phyloP scores from a whole-genome alignment of 2,329 filamentous ascomycete genomes.

The Penicillium sclerotiorum region DNA sequence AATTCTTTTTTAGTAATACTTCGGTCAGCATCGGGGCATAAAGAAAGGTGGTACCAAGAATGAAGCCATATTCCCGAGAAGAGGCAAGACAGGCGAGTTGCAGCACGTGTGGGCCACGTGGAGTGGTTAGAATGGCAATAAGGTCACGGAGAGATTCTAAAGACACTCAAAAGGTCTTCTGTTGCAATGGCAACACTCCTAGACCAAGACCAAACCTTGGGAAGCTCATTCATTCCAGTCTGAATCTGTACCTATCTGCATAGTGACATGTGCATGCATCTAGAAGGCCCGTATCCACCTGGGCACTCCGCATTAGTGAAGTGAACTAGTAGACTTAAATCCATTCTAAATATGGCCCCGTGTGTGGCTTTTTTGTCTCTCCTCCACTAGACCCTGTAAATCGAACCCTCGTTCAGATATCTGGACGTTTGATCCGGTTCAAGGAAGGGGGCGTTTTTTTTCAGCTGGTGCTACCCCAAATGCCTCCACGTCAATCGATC shows the following conservation, averaged over 20 bases:
- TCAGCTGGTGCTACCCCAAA: slow-evolving; percentile 4
- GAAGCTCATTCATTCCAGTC: slow-evolving; percentile 11
- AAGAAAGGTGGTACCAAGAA: slow-evolving; percentile 8
- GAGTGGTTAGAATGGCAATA: slow-evolving; percentile 2
- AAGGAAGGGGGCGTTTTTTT: not conserved
- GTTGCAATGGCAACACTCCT: no score
- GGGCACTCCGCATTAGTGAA: slow-evolving; percentile 20
- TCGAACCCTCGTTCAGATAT: no score
- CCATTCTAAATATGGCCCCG: not conserved
- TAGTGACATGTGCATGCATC: slow-evolving; percentile 1
- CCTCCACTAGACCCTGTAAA: no score
- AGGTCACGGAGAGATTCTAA: not conserved
- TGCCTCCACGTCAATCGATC: not conserved
- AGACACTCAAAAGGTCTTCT: no score
- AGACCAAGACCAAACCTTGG: no score
- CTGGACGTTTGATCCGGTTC: no score
- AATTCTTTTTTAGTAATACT: no score
- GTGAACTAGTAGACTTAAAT: not conserved
- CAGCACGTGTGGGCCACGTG: slow-evolving; percentile 29
- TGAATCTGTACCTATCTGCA: slow-evolving; percentile 8
- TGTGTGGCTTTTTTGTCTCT: not conserved
- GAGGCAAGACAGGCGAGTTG: slow-evolving; percentile 24
- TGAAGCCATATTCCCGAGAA: slow-evolving; percentile 12
- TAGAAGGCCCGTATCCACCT: slow-evolving; percentile 2
- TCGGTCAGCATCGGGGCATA: slow-evolving; percentile 16